A percentile compares a stretch with the other conserved stretches of the same genome.
These are phyloP conservation scores for Cryptococcus sp. DNA, from an alignment of 1,284 basidiomycete genomes.

Conservation along the genomic window DNA sequence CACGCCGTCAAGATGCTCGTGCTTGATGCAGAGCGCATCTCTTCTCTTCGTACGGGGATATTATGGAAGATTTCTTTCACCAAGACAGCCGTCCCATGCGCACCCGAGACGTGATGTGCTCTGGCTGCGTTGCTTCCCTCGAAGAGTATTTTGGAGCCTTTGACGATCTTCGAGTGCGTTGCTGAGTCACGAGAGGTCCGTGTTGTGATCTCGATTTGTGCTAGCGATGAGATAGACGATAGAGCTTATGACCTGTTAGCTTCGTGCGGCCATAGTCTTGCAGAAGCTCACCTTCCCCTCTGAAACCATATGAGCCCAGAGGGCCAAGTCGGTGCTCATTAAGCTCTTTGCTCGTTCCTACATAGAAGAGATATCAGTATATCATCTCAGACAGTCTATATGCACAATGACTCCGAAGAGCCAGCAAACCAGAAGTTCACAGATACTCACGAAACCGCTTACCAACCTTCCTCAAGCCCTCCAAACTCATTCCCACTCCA, in stretches of 20 bases:
- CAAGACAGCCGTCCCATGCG: slow-evolving; percentile 72
- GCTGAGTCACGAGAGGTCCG: slow-evolving; percentile 62
- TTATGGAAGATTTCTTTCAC: slow-evolving; percentile 85
- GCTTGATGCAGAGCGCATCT: slow-evolving; percentile 45
- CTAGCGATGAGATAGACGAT: slow-evolving; percentile 73
- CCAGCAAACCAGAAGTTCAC: neutral
- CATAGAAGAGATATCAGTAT: slow-evolving; percentile 59
- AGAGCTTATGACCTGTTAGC: slow-evolving; percentile 60
- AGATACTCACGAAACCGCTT: slow-evolving; percentile 44
- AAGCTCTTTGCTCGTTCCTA: slow-evolving; percentile 22
- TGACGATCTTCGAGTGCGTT: slow-evolving; percentile 72
- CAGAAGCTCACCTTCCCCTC: slow-evolving; percentile 73
- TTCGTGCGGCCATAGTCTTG: neutral
- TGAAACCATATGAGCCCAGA: slow-evolving; percentile 72
- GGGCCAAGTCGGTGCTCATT: slow-evolving; percentile 18
- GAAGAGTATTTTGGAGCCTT: slow-evolving; percentile 61
- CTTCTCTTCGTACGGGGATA: slow-evolving; percentile 44
- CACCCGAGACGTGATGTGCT: slow-evolving; percentile 64
- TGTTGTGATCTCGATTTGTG: slow-evolving; percentile 66
- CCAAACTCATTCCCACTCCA: slow-evolving; percentile 69
- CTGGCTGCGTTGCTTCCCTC: slow-evolving; percentile 61
- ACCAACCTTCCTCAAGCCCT: slow-evolving; percentile 62
- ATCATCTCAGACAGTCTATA: slow-evolving; percentile 62
- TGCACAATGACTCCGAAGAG: neutral
- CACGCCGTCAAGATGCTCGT: slow-evolving; percentile 65